These are phyloP conservation scores for Globisporangium megalacanthum DNA, from an alignment of 352 stramenopile genomes.

Conservation along the genomic window DNA sequence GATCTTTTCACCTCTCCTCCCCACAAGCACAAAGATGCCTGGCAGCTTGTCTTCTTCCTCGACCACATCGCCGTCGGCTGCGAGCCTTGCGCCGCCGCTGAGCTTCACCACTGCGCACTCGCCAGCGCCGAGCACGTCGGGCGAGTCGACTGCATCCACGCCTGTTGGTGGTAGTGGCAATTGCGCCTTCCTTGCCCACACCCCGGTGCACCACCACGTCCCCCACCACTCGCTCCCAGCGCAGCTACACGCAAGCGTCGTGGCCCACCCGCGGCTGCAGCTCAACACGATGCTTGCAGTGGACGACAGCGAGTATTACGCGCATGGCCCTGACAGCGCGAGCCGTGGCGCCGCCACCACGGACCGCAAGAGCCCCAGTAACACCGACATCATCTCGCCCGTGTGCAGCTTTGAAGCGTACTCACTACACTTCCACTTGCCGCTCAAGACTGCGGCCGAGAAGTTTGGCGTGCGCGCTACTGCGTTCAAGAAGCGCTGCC, in stretches of 20 bases:
- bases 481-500: constrained; percentile 72
- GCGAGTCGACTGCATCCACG: constrained; percentile 4
- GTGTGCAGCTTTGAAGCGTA: constrained; percentile 70
- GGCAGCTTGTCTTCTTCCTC: neutral
- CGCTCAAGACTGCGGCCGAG: constrained; percentile 60
- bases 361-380: constrained; percentile 4
- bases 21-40: neutral
- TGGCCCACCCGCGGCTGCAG: constrained; percentile 8
- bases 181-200: too few species aligned
- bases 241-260: constrained; percentile 1
- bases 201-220: neutral
- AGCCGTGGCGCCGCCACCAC: constrained; percentile 11
- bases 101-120: constrained; percentile 3
- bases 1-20: neutral
- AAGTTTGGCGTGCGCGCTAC: constrained; percentile 72
- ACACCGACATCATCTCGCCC: constrained; percentile 35
- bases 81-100: neutral
- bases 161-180: neutral
- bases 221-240: constrained; percentile 1
- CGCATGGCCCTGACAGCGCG: constrained; percentile 19
- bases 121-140: constrained; percentile 3
- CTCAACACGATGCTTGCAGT: constrained; percentile 31
- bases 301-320: constrained; percentile 25
- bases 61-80: neutral
- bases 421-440: constrained; percentile 61